Percentiles rank a stretch among this genome's conserved stretches.
These are phyloP conservation scores for Protoeuglena noctilucae DNA, from an alignment of 139 green algal species.

Conservation along the genomic window DNA sequence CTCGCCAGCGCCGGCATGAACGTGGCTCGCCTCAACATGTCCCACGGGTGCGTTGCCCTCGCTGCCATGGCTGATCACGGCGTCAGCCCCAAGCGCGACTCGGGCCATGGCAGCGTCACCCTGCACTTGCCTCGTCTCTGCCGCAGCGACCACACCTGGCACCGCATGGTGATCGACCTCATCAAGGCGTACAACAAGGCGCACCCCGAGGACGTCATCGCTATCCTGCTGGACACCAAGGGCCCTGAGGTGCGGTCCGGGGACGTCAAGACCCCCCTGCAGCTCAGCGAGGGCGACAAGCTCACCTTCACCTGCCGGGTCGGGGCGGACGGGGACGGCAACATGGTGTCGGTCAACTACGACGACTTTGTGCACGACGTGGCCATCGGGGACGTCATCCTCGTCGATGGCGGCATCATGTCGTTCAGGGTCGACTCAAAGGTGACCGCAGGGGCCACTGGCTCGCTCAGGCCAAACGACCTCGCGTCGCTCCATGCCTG, in stretches of 20 bases:
- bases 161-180: constrained; percentile 53
- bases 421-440: constrained; percentile 39
- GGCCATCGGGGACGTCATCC: constrained; percentile 43
- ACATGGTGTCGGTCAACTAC: constrained; percentile 49
- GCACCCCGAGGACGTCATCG: constrained; percentile 28
- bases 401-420: constrained; percentile 61
- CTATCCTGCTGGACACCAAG: constrained; percentile 71
- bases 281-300: constrained; percentile 34
- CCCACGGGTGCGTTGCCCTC: too few relatives aligned
- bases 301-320: constrained; percentile 51
- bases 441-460: too few relatives aligned
- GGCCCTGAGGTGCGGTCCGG: constrained; percentile 58
- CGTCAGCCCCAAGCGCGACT: too few relatives aligned
- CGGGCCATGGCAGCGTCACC: too few relatives aligned
- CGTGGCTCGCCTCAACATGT: too few relatives aligned
- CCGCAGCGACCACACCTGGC: constrained; percentile 52
- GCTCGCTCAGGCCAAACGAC: too few relatives aligned
- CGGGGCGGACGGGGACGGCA: constrained; percentile 26
- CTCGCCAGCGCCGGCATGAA: too few relatives aligned
- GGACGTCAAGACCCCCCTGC: constrained; percentile 48
- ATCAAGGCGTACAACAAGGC: constrained; percentile 60
- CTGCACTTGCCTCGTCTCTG: too few relatives aligned
- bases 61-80: too few relatives aligned
- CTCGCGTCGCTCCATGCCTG: too few relatives aligned
- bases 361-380: constrained; percentile 63